phyloP scores from a whole-genome alignment of 495 filamentous ascomycete species.

The Aspergillus sclerotioniger region DNA sequence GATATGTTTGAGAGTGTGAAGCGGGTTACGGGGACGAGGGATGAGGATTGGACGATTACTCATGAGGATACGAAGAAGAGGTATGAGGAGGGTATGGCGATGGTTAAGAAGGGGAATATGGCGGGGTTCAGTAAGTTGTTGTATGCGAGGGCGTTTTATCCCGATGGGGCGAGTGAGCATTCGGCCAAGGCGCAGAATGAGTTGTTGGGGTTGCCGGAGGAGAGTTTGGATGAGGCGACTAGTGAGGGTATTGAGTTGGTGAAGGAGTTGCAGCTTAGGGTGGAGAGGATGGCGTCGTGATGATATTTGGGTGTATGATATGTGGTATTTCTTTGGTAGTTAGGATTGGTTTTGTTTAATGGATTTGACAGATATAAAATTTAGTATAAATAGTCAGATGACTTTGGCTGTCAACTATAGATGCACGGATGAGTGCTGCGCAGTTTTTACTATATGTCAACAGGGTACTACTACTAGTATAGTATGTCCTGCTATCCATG shows the following conservation, averaged over 20 bases:
- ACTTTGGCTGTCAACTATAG: too few relatives aligned
- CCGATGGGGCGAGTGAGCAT: conserved; percentile 36
- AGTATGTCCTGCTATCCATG: too few relatives aligned
- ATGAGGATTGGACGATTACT: conserved; percentile 54
- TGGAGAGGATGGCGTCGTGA: conserved; percentile 28
- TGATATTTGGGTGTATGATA: too few relatives aligned
- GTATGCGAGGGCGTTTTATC: conserved; percentile 52
- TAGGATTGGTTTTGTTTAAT: too few relatives aligned
- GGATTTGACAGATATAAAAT: too few relatives aligned
- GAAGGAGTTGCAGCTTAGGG: conserved; percentile 18
- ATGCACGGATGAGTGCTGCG: too few relatives aligned
- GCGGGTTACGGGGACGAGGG: conserved; percentile 49
- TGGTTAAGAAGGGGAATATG: conserved; percentile 42
- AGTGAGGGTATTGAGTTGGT: conserved; percentile 37
- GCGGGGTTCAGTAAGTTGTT: conserved; percentile 49
- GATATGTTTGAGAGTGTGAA: conserved; percentile 54
- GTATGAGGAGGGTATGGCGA: conserved; percentile 42
- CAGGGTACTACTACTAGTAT: too few relatives aligned
- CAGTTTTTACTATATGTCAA: too few relatives aligned
- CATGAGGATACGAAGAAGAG: conserved; percentile 42
- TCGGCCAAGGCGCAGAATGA: conserved; percentile 44
- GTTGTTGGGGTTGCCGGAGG: conserved; percentile 51
- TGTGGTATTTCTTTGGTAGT: too few relatives aligned
- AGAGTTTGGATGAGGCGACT: conserved; percentile 57
- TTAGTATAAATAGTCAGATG: too few relatives aligned